Conservation (phyloP, 106 monocot genomes). For the Cymbidium sinense region DNA sequence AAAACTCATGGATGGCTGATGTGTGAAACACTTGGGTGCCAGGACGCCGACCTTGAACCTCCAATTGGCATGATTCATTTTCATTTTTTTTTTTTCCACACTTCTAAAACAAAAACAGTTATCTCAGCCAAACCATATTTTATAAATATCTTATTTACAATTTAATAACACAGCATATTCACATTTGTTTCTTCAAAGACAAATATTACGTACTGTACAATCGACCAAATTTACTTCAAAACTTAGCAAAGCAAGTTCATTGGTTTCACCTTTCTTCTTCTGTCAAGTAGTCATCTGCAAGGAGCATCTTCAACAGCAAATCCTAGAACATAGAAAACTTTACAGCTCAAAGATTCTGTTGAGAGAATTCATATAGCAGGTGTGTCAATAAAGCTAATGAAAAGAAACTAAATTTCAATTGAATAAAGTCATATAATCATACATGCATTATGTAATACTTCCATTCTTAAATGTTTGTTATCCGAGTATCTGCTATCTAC, state of each 20-base stretch:
- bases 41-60: too few species aligned
- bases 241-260: background rate
- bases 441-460: background rate
- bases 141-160: too few species aligned
- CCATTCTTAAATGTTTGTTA: slow-evolving; percentile 1
- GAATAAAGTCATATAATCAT: background rate
- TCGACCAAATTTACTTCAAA: too few species aligned
- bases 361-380: background rate
- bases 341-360: background rate
- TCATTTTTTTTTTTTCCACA: too few species aligned
- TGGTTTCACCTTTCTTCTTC: slow-evolving; percentile 77
- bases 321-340: slow-evolving; percentile 38
- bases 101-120: too few species aligned
- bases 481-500: background rate
- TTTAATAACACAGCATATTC: too few species aligned
- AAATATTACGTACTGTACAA: too few species aligned
- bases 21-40: too few species aligned
- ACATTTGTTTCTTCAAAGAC: too few species aligned
- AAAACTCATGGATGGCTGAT: too few species aligned
- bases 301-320: slow-evolving; percentile 74
- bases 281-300: slow-evolving; percentile 59
- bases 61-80: too few species aligned
- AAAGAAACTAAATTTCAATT: background rate
- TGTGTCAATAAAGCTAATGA: background rate
- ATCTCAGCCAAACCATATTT: too few species aligned